Base-by-base conservation (phyloP, 2,329 filamentous ascomycete species). In the Colletotrichum gloeosporioides region DNA sequence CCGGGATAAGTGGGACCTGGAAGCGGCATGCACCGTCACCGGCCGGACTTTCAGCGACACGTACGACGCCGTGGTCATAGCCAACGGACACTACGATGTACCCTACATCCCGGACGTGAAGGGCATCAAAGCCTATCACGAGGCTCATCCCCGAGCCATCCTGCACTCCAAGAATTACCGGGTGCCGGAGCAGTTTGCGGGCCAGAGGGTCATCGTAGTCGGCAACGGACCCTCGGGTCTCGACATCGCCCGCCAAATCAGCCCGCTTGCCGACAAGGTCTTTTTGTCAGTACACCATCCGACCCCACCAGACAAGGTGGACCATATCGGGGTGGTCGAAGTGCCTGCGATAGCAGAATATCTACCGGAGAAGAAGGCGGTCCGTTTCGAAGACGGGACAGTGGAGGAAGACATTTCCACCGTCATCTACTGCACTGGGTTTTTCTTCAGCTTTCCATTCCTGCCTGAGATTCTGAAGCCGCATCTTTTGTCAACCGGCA, bases 211-310 rank as follows among this genome's bases (percentile, higher is more conserved):
- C 13, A 84, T 98, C 7, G 90, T 98, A 0, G 92, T 98, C 1
- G 96, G 96, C 12, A 97, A 95, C 80, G 94, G 94, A 1, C 94
- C 96, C 0, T 98, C 95, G 0, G 96, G 95, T 0, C 86, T 95
- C 18, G 96, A 99, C 81, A 95, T 99, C 79, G 93, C 93, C 18
- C 86, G 89, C 3, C 96, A 98, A 82, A 94, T 98, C 79, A 90
- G 89, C 66, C 82, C 86, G 8, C 88, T 92, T 44, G 84, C 87
- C 77, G 85, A 85, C 3, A 93, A 92, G 13, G 84, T 97, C 2
- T 85, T 96, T n/a, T 83, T 93, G 78, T 95, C 88, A 86, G 94
- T 86, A 80, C 91, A 84, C 83, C 90, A 86, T 84, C 87, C 81
- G 80, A 88, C 89, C 3, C 80, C 86, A 4, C 82, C 86, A 2